Base-by-base conservation (phyloP, 2,329 filamentous ascomycete genomes). In the Diaporthe velutina region DNA sequence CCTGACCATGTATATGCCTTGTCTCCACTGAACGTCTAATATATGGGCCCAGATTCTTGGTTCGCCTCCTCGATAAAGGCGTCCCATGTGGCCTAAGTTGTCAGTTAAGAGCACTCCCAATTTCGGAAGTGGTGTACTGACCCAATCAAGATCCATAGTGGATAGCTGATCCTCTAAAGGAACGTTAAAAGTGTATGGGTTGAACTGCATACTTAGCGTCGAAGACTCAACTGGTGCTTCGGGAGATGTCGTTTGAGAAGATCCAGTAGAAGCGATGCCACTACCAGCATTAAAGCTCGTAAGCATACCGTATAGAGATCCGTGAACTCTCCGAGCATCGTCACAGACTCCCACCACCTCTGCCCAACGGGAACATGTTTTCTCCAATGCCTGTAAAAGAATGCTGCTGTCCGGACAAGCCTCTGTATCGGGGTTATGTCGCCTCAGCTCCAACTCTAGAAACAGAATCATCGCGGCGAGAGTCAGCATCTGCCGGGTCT, bases 141-240 rank as follows among this genome's bases (percentile, higher is more conserved):
- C 79, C 79, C 80, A 82, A 48, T 82, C 80, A 68, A 82, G 76
- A 40, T 80, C 78, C 75, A 80, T 78, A 12, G 78, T 75, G 35
- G 33, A 58, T 30, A 67, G 58, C 10, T 75, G 58, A 22, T 75
- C 61, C 13, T 77, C 76, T 38, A 77, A 75, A 22, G 48, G 61
- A 19, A 73, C 10, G 4, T 58, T 70, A 4, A 54, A 66, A 52
- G 66, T 48, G 12, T 45, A 9, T 68, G 48, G 28, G 10, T 74
- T 33, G 70, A 74, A 57, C 45, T 35, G 35, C 22, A n/a, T 28
- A 15, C 33, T 61, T 1, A 25, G 19, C 12, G 74, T 13, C 35
- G 71, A 58, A 48, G 58, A 17, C 54, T 55, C 9, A 30, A 52
- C 8, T 54, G 72, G 15, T 66, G 61, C 70, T 76, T 70, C 76